These are phyloP conservation scores for Aspergillus terreus DNA, from an alignment of 2,329 filamentous ascomycete genomes.

Conservation along the genomic window DNA sequence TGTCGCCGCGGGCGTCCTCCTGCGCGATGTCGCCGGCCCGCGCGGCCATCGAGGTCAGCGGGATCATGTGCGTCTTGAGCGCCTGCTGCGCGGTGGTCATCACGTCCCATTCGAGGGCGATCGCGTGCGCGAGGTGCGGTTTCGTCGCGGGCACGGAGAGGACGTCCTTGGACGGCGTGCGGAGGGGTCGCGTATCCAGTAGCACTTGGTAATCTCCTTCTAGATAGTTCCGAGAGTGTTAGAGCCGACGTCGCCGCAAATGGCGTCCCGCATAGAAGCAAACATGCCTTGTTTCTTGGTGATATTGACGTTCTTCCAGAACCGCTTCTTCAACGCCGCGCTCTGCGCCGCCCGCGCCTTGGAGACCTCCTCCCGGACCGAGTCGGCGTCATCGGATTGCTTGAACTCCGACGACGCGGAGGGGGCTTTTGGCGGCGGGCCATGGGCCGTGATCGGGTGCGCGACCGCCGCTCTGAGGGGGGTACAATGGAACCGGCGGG, in stretches of 20 bases:
- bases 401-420: conserved; percentile 45
- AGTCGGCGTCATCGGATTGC: conserved; percentile 41
- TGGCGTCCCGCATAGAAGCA: not conserved
- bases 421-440: conserved; percentile 58
- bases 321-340: conserved; percentile 62
- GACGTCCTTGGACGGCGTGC: conserved; percentile 69
- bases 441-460: conserved; percentile 56
- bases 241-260: not conserved
- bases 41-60: conserved; percentile 78
- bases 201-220: conserved; percentile 59
- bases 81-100: conserved; percentile 79
- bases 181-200: conserved; percentile 75
- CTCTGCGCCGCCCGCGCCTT: conserved; percentile 27
- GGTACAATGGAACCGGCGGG: conserved; percentile 33
- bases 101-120: conserved; percentile 91
- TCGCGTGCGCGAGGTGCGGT: conserved; percentile 73
- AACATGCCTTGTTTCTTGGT: conserved; percentile 59
- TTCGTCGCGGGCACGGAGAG: conserved; percentile 72
- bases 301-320: conserved; percentile 83
- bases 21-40: conserved; percentile 76
- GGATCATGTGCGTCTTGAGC: conserved; percentile 80
- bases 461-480: conserved; percentile 48
- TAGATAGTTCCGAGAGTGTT: not conserved
- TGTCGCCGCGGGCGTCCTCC: conserved; percentile 57
- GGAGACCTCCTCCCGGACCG: conserved; percentile 4